Conservation (phyloP, 2,329 filamentous ascomycete genomes). For the Blastomyces silverae region DNA sequence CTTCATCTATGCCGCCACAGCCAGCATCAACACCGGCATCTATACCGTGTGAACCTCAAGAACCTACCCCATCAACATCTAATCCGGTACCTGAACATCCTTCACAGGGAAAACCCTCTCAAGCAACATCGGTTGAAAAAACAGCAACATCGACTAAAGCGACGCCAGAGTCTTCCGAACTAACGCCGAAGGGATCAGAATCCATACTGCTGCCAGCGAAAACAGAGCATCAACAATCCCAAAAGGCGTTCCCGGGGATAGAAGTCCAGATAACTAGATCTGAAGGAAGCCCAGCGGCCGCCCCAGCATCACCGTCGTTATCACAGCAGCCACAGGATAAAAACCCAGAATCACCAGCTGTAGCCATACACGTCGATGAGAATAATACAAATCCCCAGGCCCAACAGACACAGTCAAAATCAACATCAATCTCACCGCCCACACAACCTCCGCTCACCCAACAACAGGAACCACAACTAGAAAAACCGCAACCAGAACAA, state of each 20-base stretch:
- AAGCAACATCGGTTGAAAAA: background rate
- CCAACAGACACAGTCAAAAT: background rate
- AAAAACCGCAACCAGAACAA: background rate
- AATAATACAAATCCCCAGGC: background rate
- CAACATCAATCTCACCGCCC: background rate
- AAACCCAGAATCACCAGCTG: slow-evolving; percentile 4
- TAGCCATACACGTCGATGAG: background rate
- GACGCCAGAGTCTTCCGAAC: slow-evolving; percentile 13
- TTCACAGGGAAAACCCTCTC: slow-evolving; percentile 6
- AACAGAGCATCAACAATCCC: background rate
- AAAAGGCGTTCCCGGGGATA: background rate
- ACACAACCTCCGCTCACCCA: background rate
- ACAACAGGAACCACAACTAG: background rate
- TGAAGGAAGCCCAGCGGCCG: slow-evolving; percentile 7
- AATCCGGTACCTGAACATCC: slow-evolving; percentile 13
- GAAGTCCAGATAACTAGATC: background rate
- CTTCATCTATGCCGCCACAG: background rate
- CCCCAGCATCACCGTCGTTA: background rate
- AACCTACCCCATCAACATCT: background rate
- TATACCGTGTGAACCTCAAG: background rate
- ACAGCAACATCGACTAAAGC: slow-evolving; percentile 1
- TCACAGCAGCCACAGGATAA: slow-evolving; percentile 15
- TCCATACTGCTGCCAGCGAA: background rate
- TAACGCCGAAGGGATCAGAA: slow-evolving; percentile 8
- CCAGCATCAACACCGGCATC: background rate